These are phyloP conservation scores for Chernovozyma sophiae-reginae DNA, from an alignment of 1,139 yeast genomes.

Conservation along the genomic window DNA sequence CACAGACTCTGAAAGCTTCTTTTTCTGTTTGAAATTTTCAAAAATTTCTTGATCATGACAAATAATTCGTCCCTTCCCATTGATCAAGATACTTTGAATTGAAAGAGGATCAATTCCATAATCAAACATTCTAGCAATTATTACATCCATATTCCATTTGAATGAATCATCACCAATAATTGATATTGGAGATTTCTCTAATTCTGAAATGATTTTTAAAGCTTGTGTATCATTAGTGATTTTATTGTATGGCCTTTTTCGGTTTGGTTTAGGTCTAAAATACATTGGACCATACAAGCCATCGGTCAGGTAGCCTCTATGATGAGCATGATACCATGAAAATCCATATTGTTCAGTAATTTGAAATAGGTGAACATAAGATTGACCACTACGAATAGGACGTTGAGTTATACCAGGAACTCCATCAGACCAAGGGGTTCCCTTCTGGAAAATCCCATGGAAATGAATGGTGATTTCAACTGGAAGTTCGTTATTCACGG, in stretches of 20 bases:
- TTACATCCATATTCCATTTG: slow-evolving; percentile 22
- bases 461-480: slow-evolving; percentile 41
- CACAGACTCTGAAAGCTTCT: slow-evolving; percentile 8
- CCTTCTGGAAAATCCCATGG: slow-evolving; percentile 42
- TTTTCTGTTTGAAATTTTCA: slow-evolving; percentile 11
- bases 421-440: slow-evolving; percentile 40
- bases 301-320: slow-evolving; percentile 45
- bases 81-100: slow-evolving; percentile 25
- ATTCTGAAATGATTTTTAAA: slow-evolving; percentile 10
- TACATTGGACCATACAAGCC: slow-evolving; percentile 41
- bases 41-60: slow-evolving; percentile 18
- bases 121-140: slow-evolving; percentile 21
- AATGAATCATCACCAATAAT: slow-evolving; percentile 26
- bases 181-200: slow-evolving; percentile 21
- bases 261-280: slow-evolving; percentile 18
- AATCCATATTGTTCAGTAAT: slow-evolving; percentile 40
- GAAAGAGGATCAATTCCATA: slow-evolving; percentile 34
- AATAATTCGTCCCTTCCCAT: slow-evolving; percentile 30
- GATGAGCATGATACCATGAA: slow-evolving; percentile 52
- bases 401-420: slow-evolving; percentile 41
- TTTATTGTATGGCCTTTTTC: slow-evolving; percentile 22
- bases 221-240: slow-evolving; percentile 15
- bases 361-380: slow-evolving; percentile 34
- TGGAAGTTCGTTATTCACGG: slow-evolving; percentile 23
- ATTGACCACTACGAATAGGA: slow-evolving; percentile 32